Evolutionary conservation across 768 basidiomycete genomes (phyloP).

Genomic region (Pisolithus orientalis): DNA sequence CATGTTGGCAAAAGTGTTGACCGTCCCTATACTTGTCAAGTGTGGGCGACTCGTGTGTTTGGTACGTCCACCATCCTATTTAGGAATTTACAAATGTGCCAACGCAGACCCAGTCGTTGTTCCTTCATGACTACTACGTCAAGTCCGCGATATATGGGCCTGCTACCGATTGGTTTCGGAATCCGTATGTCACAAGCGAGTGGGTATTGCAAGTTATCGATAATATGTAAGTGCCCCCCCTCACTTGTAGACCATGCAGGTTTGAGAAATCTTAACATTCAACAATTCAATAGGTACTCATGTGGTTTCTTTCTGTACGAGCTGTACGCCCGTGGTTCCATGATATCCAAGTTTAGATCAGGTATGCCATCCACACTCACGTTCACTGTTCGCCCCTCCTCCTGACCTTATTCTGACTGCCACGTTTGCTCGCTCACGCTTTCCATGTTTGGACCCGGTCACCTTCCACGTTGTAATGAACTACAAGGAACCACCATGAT

Average conservation of each 20-base stretch:
- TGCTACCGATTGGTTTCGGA: slow-evolving; percentile 1
- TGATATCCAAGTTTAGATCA: not conserved
- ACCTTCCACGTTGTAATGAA: not conserved
- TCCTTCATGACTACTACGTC: slow-evolving; percentile 7
- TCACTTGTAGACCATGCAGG: too few species aligned
- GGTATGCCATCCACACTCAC: not conserved
- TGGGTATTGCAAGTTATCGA: not conserved
- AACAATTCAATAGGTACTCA: slow-evolving; percentile 10
- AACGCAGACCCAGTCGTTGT: not conserved
- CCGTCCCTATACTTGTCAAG: slow-evolving; percentile 26
- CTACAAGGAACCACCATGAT: not conserved
- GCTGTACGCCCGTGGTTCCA: not conserved
- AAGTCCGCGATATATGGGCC: not conserved
- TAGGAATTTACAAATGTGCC: not conserved
- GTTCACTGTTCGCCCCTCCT: not conserved
- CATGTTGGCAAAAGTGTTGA: slow-evolving; percentile 17
- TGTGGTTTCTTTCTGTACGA: slow-evolving; percentile 25
- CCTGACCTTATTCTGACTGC: not conserved
- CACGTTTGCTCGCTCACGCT: too few species aligned
- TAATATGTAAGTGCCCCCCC: not conserved
- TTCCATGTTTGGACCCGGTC: too few species aligned
- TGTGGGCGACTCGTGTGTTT: slow-evolving; percentile 17
- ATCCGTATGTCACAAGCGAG: not conserved
- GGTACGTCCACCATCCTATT: slow-evolving; percentile 6
- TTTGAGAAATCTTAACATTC: not conserved